Base-by-base conservation (phyloP, 2,329 filamentous ascomycete species). In the Daldinia sp. region DNA sequence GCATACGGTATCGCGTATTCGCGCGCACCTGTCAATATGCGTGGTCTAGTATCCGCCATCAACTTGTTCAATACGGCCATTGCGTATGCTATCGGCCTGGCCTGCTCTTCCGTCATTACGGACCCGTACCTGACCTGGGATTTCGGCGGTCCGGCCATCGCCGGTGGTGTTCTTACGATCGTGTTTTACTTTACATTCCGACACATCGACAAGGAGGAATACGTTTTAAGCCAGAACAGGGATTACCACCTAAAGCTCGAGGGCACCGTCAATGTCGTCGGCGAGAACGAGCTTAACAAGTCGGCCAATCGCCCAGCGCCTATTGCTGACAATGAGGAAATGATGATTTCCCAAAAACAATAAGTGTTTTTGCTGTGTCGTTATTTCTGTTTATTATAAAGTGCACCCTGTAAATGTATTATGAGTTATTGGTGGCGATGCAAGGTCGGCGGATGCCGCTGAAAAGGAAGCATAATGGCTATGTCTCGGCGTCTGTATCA, bases 1-100 rank as follows among this genome's bases (percentile, higher is more conserved):
- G 82, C 82, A 1, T 84, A 80, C 70, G 82, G 80, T 61, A 80
- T 85, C 60, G 82, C 83, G 1, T 85, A 84, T 72, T 79, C 82
- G 1, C 78, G 81, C 8, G 80, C 82, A 1, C 82, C 82, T 2
- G 73, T 77, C 50, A 83, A 84, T 71, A 84, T 84, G 82, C 76
- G 81, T 63, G 80, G 81, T 67, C 72, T 83, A 13, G 81, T 84
- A 1, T 81, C 81, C 1, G 80, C 81, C 6, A 72, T 83, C 63
- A 83, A 83, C 71, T 72, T 83, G 3, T 80, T 83, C 74, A 81
- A 73, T 70, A 78, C 77, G 1, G 79, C 79, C 47, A 66, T 83
- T 58, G 78, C 81, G 37, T 82, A 83, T 66, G 73, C 76, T 34
- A 77, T 84, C 64, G 78, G 80, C 62, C 69, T 83, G 39, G 78